Conservation (phyloP, 106 monocot genomes). For the Hemerocallis citrina region DNA sequence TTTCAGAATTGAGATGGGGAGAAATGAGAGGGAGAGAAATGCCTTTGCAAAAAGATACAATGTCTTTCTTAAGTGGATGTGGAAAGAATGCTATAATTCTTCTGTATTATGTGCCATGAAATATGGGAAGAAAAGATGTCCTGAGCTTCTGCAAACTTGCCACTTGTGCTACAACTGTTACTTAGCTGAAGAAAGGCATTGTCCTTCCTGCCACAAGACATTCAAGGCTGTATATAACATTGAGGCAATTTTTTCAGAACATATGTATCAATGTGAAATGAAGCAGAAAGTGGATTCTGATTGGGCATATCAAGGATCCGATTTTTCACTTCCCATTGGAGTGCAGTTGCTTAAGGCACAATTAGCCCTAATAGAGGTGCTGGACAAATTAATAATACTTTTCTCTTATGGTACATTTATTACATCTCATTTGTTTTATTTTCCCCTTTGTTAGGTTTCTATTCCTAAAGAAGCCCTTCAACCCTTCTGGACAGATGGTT, state of each 20-base stretch:
- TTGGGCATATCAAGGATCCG: slow-evolving; percentile 32
- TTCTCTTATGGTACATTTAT: no score
- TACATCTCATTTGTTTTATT: not conserved
- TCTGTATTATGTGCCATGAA: slow-evolving; percentile 55
- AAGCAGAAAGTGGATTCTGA: slow-evolving; percentile 45
- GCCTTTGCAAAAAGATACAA: slow-evolving; percentile 57
- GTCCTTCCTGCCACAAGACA: slow-evolving; percentile 63
- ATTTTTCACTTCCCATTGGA: slow-evolving; percentile 47
- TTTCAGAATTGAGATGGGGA: slow-evolving; percentile 69
- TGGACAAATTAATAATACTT: not conserved
- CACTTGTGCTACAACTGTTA: slow-evolving; percentile 53
- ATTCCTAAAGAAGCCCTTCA: slow-evolving; percentile 88
- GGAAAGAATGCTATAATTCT: slow-evolving; percentile 58
- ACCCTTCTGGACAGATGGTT: slow-evolving; percentile 75
- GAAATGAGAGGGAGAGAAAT: slow-evolving; percentile 49
- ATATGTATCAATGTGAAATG: slow-evolving; percentile 43
- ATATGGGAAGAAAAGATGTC: slow-evolving; percentile 72
- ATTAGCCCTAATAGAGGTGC: slow-evolving; percentile 64
- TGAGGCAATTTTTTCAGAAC: slow-evolving; percentile 53
- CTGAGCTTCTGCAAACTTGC: slow-evolving; percentile 53
- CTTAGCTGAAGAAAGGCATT: slow-evolving; percentile 73
- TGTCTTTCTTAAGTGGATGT: slow-evolving; percentile 65
- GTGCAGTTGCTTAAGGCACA: slow-evolving; percentile 60
- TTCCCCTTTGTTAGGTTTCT: slow-evolving; percentile 49
- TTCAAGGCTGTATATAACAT: slow-evolving; percentile 42